Percentiles rank a stretch among this genome's conserved stretches.
Conservation (phyloP, 108 stramenopile genomes). For the Schizochytrium sp. region DNA sequence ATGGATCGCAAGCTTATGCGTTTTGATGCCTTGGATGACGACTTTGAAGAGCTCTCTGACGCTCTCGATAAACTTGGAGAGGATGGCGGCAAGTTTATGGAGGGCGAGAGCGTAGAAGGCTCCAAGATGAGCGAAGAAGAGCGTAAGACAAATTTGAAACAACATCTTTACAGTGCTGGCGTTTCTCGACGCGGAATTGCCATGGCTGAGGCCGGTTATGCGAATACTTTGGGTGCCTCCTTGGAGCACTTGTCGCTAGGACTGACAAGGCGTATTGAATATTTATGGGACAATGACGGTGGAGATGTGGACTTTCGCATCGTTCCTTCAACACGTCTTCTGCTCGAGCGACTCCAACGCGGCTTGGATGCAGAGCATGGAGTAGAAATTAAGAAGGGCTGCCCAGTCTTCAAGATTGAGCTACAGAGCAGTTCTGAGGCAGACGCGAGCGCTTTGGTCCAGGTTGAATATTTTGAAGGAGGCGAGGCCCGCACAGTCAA, state of each 20-base stretch:
- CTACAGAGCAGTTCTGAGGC: no score
- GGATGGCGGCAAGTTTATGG: neutral
- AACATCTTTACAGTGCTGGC: slow-evolving; percentile 6
- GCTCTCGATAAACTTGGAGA: slow-evolving; percentile 42
- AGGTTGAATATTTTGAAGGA: no score
- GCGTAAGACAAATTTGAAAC: neutral
- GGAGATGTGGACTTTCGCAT: slow-evolving; percentile 49
- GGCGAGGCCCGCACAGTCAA: neutral
- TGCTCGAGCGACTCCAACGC: neutral
- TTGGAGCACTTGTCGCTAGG: slow-evolving; percentile 43
- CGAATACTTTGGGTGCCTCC: slow-evolving; percentile 34
- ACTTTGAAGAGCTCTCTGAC: slow-evolving; percentile 39
- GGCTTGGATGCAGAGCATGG: neutral
- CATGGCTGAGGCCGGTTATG: slow-evolving; percentile 56
- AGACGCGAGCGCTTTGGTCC: no score
- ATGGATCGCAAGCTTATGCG: slow-evolving; percentile 19
- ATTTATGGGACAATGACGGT: slow-evolving; percentile 25
- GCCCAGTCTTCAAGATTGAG: neutral
- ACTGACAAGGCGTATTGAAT: slow-evolving; percentile 42
- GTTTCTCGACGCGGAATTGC: slow-evolving; percentile 20
- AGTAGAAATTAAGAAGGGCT: neutral
- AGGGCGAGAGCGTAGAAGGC: neutral
- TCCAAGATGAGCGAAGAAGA: neutral
- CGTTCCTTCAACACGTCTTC: slow-evolving; percentile 32
- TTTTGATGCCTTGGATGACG: slow-evolving; percentile 58